These are phyloP conservation scores for Pleurotus tuoliensis DNA, from an alignment of 768 basidiomycete genomes.

Conservation along the genomic window DNA sequence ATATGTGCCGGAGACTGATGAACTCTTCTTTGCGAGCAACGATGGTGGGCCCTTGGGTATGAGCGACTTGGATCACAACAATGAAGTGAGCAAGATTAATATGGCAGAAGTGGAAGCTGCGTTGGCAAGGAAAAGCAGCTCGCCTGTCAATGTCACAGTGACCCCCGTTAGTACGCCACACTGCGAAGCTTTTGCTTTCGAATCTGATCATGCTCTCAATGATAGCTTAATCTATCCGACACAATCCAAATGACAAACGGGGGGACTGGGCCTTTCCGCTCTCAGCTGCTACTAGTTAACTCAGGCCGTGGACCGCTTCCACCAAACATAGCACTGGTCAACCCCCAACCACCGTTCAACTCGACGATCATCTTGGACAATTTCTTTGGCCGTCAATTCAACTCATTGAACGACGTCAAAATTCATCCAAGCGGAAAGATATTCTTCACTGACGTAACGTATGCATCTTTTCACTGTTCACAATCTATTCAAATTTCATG, in stretches of 20 bases:
- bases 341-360: slow-evolving; percentile 62
- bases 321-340: slow-evolving; percentile 60
- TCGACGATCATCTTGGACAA: slow-evolving; percentile 72
- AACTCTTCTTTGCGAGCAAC: slow-evolving; percentile 70
- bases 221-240: slow-evolving; percentile 53
- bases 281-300: slow-evolving; percentile 55
- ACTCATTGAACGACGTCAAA: slow-evolving; percentile 78
- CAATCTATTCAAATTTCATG: too few relatives aligned
- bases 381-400: slow-evolving; percentile 77
- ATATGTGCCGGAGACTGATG: slow-evolving; percentile 62
- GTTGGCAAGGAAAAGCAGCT: slow-evolving; percentile 27
- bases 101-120: slow-evolving; percentile 51
- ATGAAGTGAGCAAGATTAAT: slow-evolving; percentile 57
- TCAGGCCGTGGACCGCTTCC: slow-evolving; percentile 64
- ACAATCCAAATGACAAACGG: slow-evolving; percentile 69
- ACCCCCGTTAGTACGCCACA: slow-evolving; percentile 28
- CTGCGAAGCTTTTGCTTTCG: not conserved
- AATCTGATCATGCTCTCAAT: slow-evolving; percentile 1
- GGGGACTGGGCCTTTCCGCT: slow-evolving; percentile 59
- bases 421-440: slow-evolving; percentile 66
- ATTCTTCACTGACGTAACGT: slow-evolving; percentile 75
- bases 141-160: slow-evolving; percentile 45
- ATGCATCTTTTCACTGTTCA: slow-evolving; percentile 20
- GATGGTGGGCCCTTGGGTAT: slow-evolving; percentile 62
- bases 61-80: slow-evolving; percentile 62